Evolutionary conservation across 2,329 filamentous ascomycete genomes (phyloP).

Genomic region (Aspergillus versicolor): DNA sequence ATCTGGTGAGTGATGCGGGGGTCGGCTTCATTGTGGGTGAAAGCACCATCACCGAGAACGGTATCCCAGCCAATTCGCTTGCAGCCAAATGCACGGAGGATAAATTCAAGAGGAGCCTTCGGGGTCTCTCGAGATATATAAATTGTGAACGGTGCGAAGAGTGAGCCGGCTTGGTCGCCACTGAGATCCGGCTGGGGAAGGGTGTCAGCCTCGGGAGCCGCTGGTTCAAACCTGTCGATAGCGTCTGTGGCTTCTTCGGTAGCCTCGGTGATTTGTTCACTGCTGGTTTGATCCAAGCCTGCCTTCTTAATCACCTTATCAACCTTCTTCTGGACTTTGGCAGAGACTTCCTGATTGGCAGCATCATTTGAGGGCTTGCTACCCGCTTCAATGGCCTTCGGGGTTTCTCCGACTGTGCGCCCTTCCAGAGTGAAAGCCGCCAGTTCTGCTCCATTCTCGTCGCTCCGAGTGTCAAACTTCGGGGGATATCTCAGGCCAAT

Average conservation of each 20-base stretch:
- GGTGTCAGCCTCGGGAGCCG: constrained; percentile 79
- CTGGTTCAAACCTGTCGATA: constrained; percentile 89
- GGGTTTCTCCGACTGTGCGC: constrained; percentile 53
- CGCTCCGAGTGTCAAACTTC: constrained; percentile 83
- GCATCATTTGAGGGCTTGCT: constrained; percentile 55
- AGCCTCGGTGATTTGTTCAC: constrained; percentile 44
- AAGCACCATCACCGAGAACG: constrained; percentile 86
- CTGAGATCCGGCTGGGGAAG: constrained; percentile 74
- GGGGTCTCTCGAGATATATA: constrained; percentile 94
- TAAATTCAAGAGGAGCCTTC: constrained; percentile 84
- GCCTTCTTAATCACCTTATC: constrained; percentile 52
- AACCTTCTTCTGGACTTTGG: constrained; percentile 68
- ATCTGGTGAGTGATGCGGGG: constrained; percentile 93
- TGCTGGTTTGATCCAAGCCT: constrained; percentile 41
- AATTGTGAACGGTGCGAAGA: constrained; percentile 87
- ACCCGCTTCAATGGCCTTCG: constrained; percentile 54
- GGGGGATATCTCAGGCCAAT: constrained; percentile 92
- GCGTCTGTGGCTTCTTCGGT: constrained; percentile 57
- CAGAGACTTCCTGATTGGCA: constrained; percentile 58
- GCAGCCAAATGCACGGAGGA: constrained; percentile 91
- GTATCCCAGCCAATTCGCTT: constrained; percentile 94
- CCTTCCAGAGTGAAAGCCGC: constrained; percentile 89
- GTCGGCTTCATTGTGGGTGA: constrained; percentile 84
- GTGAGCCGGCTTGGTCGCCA: constrained; percentile 65
- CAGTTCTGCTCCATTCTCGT: constrained; percentile 86